Evolutionary conservation across 2,329 filamentous ascomycete genomes (phyloP).

Genomic region (Raffaelea albimanens): DNA sequence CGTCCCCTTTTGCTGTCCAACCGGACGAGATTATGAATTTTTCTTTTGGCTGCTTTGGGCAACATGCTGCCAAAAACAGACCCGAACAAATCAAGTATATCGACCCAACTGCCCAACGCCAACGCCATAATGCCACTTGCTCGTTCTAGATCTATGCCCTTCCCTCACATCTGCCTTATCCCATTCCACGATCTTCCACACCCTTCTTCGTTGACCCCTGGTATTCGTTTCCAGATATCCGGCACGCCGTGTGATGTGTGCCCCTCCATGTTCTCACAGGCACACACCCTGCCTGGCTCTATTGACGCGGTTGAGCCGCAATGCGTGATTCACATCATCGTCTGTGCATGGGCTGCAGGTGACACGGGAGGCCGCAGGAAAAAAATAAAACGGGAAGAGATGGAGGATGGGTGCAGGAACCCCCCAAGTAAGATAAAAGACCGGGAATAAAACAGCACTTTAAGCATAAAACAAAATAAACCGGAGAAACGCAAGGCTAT

Average conservation of each 20-base stretch:
- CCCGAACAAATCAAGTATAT: background rate
- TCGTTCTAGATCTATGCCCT: no score
- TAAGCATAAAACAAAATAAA: background rate
- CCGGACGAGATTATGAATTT: no score
- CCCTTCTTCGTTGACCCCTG: no score
- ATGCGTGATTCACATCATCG: conserved; percentile 12
- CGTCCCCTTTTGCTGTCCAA: no score
- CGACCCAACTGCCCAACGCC: conserved; percentile 5
- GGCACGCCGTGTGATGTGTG: no score
- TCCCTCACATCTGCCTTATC: no score
- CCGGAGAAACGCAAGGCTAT: conserved; percentile 10
- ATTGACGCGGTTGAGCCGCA: conserved; percentile 13
- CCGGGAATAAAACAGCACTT: background rate
- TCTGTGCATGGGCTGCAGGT: conserved; percentile 1
- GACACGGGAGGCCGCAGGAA: background rate
- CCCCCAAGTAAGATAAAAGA: background rate
- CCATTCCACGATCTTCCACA: no score
- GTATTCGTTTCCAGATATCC: no score
- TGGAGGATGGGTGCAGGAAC: background rate
- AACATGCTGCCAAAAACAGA: no score
- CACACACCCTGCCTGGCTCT: no score
- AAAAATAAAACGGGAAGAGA: background rate
- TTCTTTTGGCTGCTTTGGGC: no score
- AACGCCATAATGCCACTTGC: background rate
- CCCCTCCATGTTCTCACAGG: no score